Evolutionary conservation across 768 basidiomycete species (phyloP), one percentile per base, ranked within the genome.

Genomic region (Asterophora parasitica): DNA sequence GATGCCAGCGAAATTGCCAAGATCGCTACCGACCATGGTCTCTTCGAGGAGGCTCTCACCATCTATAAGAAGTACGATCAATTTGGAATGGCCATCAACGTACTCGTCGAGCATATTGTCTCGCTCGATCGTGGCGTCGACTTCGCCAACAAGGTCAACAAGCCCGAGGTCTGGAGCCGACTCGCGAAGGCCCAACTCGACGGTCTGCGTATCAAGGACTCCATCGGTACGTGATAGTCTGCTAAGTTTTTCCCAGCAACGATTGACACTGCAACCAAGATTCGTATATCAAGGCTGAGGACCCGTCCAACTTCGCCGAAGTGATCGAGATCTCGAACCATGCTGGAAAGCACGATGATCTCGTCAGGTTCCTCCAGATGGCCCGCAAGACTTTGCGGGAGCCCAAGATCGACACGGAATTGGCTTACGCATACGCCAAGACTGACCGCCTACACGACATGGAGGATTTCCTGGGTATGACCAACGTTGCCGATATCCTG

Each of bases 161-260:
- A 83, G 64, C 92, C 96, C 30, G 92, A 91, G 56, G 95, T 98
- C 12, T 99, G 96, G 96, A 92, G 89, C 57, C 72, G 96, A 43
- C 79, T 99, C 54, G 96, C 90, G n/a, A 99, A 99, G 67, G 96
- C 96, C 16, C 96, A 99, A 65, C 79, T 99, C 42, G 96, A 99
- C 62, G 96, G 96, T 55, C 79, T 98, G 42, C 90, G 96, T 35
- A 90, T 99, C 72, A 98, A 97, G 69, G 95, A 99, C 59, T 83
- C 95, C 10, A 97, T 99, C 57, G 92, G 90, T 92, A 57, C 42
- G 81, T 60, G 17, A 7, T 15, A 33, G 16, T 7, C 17, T 35
- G n/a, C 12, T 30, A 1, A 32, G 46, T 12, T 16, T 43, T 16
- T n/a, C n/a, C 27, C 31, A n/a, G 12, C 16, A 27, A 41, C 46